Base-by-base conservation (phyloP, 805 yeast genomes). In the Candida manassasensis region DNA sequence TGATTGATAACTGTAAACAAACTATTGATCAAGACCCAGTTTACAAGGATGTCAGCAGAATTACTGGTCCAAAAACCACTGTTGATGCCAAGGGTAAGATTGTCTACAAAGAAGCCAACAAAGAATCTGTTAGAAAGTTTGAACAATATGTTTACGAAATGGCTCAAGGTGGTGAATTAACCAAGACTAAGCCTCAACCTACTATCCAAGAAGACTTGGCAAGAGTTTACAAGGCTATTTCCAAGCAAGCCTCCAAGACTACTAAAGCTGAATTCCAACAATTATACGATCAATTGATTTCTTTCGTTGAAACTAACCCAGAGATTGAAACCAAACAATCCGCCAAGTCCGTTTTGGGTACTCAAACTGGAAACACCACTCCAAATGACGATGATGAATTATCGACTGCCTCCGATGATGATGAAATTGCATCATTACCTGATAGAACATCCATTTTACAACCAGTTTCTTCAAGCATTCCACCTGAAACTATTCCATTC, bases 131-230 rank as follows among this genome's bases (percentile, higher is more conserved):
- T 44, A 81, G 97, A 66, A 93, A 93, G 61, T 75, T 93, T 45
- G 96, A 93, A 67, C 90, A 89, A 60, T 93, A 93, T 60, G 97
- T 93, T 47, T 76, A 79, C 57, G 95, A 86, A 63, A 89, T 93
- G 97, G 95, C 97, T 36, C 81, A 77, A 55, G 98, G 98, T 66
- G 89, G 95, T 50, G 79, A 79, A 47, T 65, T 86, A 55, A 85
- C 97, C 40, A 79, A 72, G 49, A 69, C 67, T 41, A 59, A 65
- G 30, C 37, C 48, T 15, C 82, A 84, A 54, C 86, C 90, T 49
- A 72, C 90, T 22, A 80, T 86, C 53, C 81, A 84, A 59, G 90
- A 87, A 57, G 96, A 88, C 62, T 73, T 87, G 57, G 75, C 87
- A 27, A 76, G 80, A 53, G 83, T 87, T 46, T 87, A 88, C 72